Evolutionary conservation across 1,139 yeast species (phyloP), one percentile per base, ranked within the genome.

Genomic region (Kodamaea sp.): DNA sequence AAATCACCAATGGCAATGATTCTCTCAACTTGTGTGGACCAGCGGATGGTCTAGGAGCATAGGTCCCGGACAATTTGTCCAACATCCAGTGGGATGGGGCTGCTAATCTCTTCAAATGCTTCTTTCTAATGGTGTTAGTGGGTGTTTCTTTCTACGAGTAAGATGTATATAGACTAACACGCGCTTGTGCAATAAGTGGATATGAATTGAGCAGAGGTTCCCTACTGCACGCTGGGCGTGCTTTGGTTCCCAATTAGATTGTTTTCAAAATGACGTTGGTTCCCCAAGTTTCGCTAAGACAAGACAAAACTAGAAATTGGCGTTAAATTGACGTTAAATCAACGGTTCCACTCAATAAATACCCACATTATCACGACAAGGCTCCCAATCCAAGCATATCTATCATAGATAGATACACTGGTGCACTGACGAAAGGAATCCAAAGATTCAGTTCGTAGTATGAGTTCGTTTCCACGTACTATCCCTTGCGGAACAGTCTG

Each of bases 31-130:
- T 92, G 84, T 92, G 98, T 70, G 98, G 98, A 80, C 98, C 98
- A 58, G 96, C 84, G 51, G 97, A 88, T 68, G 97, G 96, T 82
- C 97, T 90, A 78, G 98, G 98, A 57, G 98, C 98, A 73, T 92
- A 92, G 67, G 89, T 80, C 69, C 99, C 99, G 72, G 97, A 86
- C 79, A 94, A 81, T 80, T 94, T 94, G 95, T 92, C 98, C 82
- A 94, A 86, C 95, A 94, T 87, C 98, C 98, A 94, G 85, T 94
- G 98, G 80, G 90, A 85, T 80, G 99, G 99, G 70, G 97, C 97
- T 70, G 96, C 95, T 74, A 88, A 82, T 80, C 96, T 86, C 84
- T 88, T 88, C 74, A 89, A 80, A 72, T 89, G 97, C 83, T 89
- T 89, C 90, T 88, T 88, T 78, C 82, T 76, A 53, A 32, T 22